phyloP scores from a whole-genome alignment of 2,329 filamentous ascomycete species.

The Diaporthe ilicicola region DNA sequence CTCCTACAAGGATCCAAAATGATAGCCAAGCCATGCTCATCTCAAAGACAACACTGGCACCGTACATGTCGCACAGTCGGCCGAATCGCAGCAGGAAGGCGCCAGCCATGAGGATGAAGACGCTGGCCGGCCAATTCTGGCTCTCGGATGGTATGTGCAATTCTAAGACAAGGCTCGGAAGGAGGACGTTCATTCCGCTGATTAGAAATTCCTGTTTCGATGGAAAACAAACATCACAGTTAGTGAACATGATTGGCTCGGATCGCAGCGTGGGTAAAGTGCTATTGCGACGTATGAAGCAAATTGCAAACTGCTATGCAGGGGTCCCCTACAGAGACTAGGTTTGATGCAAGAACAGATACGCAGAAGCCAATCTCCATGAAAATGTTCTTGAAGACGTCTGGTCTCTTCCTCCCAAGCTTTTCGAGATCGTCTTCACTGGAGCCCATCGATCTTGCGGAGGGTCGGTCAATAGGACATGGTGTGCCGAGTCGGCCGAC shows the following conservation, averaged over 20 bases:
- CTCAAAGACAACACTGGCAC: slow-evolving; percentile 55
- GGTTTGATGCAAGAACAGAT: neutral
- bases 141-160: slow-evolving; percentile 63
- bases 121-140: slow-evolving; percentile 63
- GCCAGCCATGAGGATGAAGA: slow-evolving; percentile 54
- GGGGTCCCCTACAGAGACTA: neutral
- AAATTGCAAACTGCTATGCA: neutral
- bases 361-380: neutral
- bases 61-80: slow-evolving; percentile 54
- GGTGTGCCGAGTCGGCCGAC: neutral
- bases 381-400: neutral
- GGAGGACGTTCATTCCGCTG: slow-evolving; percentile 68
- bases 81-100: slow-evolving; percentile 61
- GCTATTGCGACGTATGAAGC: neutral
- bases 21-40: slow-evolving; percentile 58
- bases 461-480: neutral
- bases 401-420: neutral
- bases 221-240: slow-evolving; percentile 51
- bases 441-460: neutral
- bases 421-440: neutral
- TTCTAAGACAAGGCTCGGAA: slow-evolving; percentile 62
- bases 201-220: slow-evolving; percentile 64
- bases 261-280: slow-evolving; percentile 50
- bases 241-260: slow-evolving; percentile 55
- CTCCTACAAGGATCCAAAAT: slow-evolving; percentile 64